Base-by-base conservation (phyloP, 805 yeast species). In the Ogataea wickerhamii region DNA sequence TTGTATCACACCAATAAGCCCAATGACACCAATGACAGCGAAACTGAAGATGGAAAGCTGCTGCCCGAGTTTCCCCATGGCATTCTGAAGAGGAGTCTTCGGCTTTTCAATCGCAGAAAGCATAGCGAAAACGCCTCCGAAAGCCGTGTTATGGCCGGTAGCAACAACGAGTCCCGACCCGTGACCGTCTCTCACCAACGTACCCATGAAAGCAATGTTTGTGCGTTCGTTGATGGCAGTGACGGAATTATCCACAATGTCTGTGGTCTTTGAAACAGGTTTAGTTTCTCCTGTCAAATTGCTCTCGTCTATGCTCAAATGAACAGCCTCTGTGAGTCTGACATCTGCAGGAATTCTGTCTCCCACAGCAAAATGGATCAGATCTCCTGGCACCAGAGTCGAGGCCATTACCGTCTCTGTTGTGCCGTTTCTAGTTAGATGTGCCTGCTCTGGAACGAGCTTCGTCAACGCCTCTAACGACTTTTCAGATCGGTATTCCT, bases 261-360 rank as follows among this genome's bases (percentile, higher is more conserved):
- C 79, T 3, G 69, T 59, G 4, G 63, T 58, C 55, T 93, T 93
- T 46, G 71, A 74, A 6, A 87, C 94, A 0, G 98, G 97, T 27
- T 80, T 76, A 37, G 87, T 87, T 64, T 93, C 99, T 44, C 99
- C 99, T 1, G 98, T 93, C 48, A 93, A 73, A 56, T 87, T 87
- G 64, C 94, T 82, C 66, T 93, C 98, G 65, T 93, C 98, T 40
- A 93, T 80, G 17, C 83, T 68, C 46, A 93, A 70, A 55, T 87
- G 94, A 18, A 80, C 84, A 7, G 95, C 77, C 43, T 81, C 82
- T 4, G 79, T 72, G 39, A 93, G 69, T 55, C 98, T 76, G 20
- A 93, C 66, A 62, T 93, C 99, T 0, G 98, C 98, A 1, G 99
- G 98, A 38, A 93, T 82, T 49, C 96, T 74, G 63, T 93, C 99